These are phyloP conservation scores for Aspergillus intermedius DNA, from an alignment of 2,329 filamentous ascomycete species.

Conservation along the genomic window DNA sequence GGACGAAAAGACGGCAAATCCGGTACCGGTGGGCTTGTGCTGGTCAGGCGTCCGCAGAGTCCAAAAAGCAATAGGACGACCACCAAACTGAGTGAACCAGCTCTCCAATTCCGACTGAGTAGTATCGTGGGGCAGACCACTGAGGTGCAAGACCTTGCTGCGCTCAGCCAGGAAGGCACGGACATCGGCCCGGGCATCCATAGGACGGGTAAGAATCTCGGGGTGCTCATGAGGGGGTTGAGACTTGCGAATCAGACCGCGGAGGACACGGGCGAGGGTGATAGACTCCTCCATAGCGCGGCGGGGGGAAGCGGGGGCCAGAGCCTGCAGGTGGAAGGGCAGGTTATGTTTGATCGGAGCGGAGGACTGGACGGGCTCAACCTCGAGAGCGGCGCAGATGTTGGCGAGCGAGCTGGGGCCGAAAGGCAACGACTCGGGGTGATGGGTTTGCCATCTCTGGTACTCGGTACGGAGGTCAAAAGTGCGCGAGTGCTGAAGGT, in stretches of 20 bases:
- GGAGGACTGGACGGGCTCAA: conserved; percentile 94
- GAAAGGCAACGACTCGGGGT: conserved; percentile 94
- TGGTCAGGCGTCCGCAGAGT: conserved; percentile 95
- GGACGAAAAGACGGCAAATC: conserved; percentile 96
- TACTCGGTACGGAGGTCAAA: conserved; percentile 97
- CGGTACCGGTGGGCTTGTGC: conserved; percentile 98
- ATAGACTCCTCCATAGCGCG: conserved; percentile 97
- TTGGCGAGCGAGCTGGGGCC: conserved; percentile 92
- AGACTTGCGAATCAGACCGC: conserved; percentile 90
- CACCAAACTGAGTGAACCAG: conserved; percentile 99
- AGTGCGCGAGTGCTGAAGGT: conserved; percentile 94
- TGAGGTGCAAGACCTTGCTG: conserved; percentile 98
- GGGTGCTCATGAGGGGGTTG: conserved; percentile 89
- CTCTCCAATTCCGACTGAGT: conserved; percentile 98
- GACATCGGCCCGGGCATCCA: conserved; percentile 95
- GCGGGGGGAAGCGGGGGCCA: conserved; percentile 89
- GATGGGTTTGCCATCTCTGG: conserved; percentile 96
- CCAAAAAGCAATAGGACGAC: conserved; percentile 97
- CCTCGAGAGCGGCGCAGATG: conserved; percentile 95
- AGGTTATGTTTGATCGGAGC: conserved; percentile 98
- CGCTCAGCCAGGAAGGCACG: conserved; percentile 91
- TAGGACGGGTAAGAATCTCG: conserved; percentile 87
- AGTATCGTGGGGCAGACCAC: conserved; percentile 91
- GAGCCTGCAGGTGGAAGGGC: conserved; percentile 91
- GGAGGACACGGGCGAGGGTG: conserved; percentile 84